Conservation (phyloP, 2,329 filamentous ascomycete genomes). For the Fusarium gaditjirri region DNA sequence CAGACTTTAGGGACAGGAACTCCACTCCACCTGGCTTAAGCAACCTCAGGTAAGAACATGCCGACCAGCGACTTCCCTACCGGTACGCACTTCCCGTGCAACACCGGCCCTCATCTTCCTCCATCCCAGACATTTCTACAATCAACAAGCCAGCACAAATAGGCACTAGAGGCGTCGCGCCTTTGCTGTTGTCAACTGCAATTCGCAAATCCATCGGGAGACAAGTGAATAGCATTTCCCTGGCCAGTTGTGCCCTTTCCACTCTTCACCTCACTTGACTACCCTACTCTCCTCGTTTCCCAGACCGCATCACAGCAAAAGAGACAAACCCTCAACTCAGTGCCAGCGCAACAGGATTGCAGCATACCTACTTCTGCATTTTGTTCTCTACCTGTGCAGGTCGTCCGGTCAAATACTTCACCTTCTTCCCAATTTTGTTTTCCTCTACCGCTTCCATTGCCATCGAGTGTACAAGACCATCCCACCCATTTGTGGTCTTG, state of each 20-base stretch:
- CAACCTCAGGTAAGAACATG: slow-evolving; percentile 18
- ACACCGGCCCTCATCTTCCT: slow-evolving; percentile 22
- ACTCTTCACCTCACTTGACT: slow-evolving; percentile 4
- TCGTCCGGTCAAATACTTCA: background rate
- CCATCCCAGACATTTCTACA: slow-evolving; percentile 4
- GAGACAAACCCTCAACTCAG: slow-evolving; percentile 31
- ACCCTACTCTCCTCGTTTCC: slow-evolving; percentile 31
- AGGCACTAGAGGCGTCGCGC: slow-evolving; percentile 8
- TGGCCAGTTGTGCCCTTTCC: slow-evolving; percentile 5
- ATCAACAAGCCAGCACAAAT: slow-evolving; percentile 23
- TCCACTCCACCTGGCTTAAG: slow-evolving; percentile 24
- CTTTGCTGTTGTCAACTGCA: slow-evolving; percentile 18
- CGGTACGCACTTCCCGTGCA: slow-evolving; percentile 9
- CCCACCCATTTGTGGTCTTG: background rate
- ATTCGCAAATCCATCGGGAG: slow-evolving; percentile 14
- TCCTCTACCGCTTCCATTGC: background rate
- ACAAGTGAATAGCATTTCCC: slow-evolving; percentile 23
- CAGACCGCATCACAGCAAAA: slow-evolving; percentile 29
- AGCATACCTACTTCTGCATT: slow-evolving; percentile 27
- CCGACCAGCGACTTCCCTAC: background rate
- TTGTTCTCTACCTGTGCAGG: background rate
- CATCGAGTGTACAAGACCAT: background rate
- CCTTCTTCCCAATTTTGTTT: background rate
- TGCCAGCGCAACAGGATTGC: slow-evolving; percentile 32
- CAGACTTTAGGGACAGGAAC: slow-evolving; percentile 23